Evolutionary conservation across 768 basidiomycete genomes (phyloP).

Genomic region (Gymnopilus dilepis): DNA sequence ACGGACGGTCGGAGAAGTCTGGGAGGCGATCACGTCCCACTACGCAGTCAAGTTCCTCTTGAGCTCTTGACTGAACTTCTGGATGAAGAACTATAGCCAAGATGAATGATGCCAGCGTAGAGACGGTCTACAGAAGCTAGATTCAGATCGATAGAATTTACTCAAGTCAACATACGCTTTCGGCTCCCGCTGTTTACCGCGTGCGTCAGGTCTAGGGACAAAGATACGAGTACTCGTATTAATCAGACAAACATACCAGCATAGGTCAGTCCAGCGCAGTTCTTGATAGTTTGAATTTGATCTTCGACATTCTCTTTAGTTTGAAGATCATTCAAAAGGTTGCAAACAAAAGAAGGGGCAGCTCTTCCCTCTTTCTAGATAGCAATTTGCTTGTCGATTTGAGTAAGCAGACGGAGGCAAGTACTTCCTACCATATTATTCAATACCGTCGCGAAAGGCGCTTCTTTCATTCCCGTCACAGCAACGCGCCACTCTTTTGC

Average conservation of each 20-base stretch:
- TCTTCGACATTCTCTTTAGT: slow-evolving; percentile 18
- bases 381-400: background rate
- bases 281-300: slow-evolving; percentile 24
- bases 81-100: slow-evolving; percentile 30
- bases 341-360: slow-evolving; percentile 35
- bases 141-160: background rate
- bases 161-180: slow-evolving; percentile 23
- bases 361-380: slow-evolving; percentile 38
- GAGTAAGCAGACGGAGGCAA: background rate
- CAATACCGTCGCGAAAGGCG: slow-evolving; percentile 43
- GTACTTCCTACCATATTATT: slow-evolving; percentile 40
- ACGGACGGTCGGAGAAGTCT: slow-evolving; percentile 27
- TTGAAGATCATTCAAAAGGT: slow-evolving; percentile 25
- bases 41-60: slow-evolving; percentile 32
- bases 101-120: slow-evolving; percentile 27
- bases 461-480: slow-evolving; percentile 53
- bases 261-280: slow-evolving; percentile 29
- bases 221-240: background rate
- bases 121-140: slow-evolving; percentile 23
- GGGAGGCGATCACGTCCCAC: slow-evolving; percentile 31
- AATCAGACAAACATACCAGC: slow-evolving; percentile 23
- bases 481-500: slow-evolving; percentile 54
- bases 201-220: background rate
- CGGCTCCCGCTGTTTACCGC: slow-evolving; percentile 22
- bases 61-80: slow-evolving; percentile 32